These are phyloP conservation scores for Sugiyamaella boreocaroliniensis DNA, from an alignment of 805 yeast species.

Conservation along the genomic window DNA sequence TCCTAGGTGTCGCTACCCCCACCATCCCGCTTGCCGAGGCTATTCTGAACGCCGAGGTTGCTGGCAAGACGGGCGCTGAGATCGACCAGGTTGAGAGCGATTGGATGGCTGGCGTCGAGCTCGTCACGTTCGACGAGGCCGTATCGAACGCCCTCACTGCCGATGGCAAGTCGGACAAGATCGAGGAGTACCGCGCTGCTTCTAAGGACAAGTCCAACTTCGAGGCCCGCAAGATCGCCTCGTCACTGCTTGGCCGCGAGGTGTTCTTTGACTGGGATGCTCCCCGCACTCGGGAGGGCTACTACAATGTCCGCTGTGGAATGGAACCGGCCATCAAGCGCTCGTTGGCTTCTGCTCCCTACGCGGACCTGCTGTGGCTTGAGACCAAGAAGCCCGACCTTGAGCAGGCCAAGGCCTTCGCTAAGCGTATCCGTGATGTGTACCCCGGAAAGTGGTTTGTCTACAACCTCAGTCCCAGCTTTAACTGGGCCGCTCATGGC, in stretches of 20 bases:
- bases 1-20: constrained; percentile 41
- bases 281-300: constrained; percentile 54
- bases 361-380: constrained; percentile 54
- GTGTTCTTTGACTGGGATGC: constrained; percentile 53
- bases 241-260: constrained; percentile 27
- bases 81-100: constrained; percentile 38
- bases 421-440: constrained; percentile 39
- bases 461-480: constrained; percentile 54
- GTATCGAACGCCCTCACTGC: constrained; percentile 31
- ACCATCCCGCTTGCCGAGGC: constrained; percentile 41
- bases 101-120: constrained; percentile 41
- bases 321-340: constrained; percentile 50
- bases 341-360: constrained; percentile 49
- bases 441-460: constrained; percentile 52
- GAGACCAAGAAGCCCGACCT: constrained; percentile 57
- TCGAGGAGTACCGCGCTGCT: constrained; percentile 25
- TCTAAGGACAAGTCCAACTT: constrained; percentile 29
- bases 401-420: constrained; percentile 43
- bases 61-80: constrained; percentile 33
- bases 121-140: constrained; percentile 47
- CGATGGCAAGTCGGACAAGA: constrained; percentile 28
- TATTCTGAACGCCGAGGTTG: constrained; percentile 37
- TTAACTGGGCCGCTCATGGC: constrained; percentile 56
- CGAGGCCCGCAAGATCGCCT: constrained; percentile 25
- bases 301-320: constrained; percentile 44